These are phyloP conservation scores for Allium fistulosum DNA, from an alignment of 106 monocot species.

Conservation along the genomic window DNA sequence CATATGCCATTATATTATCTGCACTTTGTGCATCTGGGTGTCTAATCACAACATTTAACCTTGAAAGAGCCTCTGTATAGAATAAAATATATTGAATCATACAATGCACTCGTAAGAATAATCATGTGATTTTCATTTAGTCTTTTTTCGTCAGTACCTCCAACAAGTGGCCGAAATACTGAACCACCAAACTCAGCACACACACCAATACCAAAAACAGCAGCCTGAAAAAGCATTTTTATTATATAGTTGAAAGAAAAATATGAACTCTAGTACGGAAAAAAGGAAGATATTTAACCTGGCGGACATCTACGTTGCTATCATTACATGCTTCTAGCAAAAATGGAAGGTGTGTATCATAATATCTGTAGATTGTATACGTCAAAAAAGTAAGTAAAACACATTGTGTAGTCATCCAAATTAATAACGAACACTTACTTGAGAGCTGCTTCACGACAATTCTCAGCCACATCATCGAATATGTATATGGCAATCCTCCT, in stretches of 20 bases:
- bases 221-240: conserved; percentile 49
- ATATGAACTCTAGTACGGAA: background rate
- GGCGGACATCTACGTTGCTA: conserved; percentile 81
- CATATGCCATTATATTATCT: conserved; percentile 94
- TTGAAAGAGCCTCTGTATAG: conserved; percentile 82
- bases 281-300: conserved; percentile 22
- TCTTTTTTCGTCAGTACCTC: conserved; percentile 39
- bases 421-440: conserved; percentile 37
- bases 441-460: conserved; percentile 81
- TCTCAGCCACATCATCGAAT: conserved; percentile 97
- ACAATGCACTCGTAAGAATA: no score
- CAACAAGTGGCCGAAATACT: conserved; percentile 80
- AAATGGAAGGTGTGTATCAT: conserved; percentile 87
- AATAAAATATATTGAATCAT: no score
- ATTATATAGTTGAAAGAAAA: no score
- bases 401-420: background rate
- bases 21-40: conserved; percentile 60
- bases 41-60: conserved; percentile 61
- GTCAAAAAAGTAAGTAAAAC: background rate
- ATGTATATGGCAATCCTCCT: conserved; percentile 98
- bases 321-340: conserved; percentile 91
- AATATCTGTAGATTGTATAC: conserved; percentile 52
- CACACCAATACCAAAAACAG: conserved; percentile 93
- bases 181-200: conserved; percentile 90
- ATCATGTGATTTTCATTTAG: no score